Evolutionary conservation across 2,329 filamentous ascomycete genomes (phyloP).

Genomic region (Alternaria postmessia): DNA sequence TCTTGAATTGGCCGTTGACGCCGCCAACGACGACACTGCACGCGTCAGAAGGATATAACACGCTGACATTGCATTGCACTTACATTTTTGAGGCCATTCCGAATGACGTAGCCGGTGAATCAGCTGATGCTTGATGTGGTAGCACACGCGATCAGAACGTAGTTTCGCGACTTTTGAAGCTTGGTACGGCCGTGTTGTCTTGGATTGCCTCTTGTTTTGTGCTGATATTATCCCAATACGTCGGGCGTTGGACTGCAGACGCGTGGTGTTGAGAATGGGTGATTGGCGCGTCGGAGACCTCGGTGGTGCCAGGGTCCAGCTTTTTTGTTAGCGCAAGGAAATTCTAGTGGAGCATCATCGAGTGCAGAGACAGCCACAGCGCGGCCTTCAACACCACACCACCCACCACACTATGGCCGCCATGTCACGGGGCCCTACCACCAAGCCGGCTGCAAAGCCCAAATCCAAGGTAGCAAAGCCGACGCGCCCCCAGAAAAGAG

Average conservation of each 20-base stretch:
- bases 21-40: slow-evolving; percentile 82
- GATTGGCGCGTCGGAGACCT: slow-evolving; percentile 22
- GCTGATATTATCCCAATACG: not conserved
- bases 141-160: not conserved
- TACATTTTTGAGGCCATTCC: slow-evolving; percentile 67
- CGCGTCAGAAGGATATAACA: slow-evolving; percentile 13
- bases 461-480: slow-evolving; percentile 27
- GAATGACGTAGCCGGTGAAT: not conserved
- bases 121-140: not conserved
- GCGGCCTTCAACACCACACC: slow-evolving; percentile 11
- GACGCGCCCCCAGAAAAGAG: slow-evolving; percentile 65
- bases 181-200: not conserved
- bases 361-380: slow-evolving; percentile 13
- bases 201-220: not conserved
- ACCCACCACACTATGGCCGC: slow-evolving; percentile 50
- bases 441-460: slow-evolving; percentile 20
- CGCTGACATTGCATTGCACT: not conserved
- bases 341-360: slow-evolving; percentile 39
- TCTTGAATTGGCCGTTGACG: slow-evolving; percentile 78
- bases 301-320: slow-evolving; percentile 28
- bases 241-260: slow-evolving; percentile 10
- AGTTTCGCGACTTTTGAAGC: not conserved
- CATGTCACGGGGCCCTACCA: slow-evolving; percentile 50
- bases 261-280: slow-evolving; percentile 24
- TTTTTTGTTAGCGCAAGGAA: slow-evolving; percentile 34